Percentiles rank a stretch among this genome's conserved stretches.
phyloP scores from a whole-genome alignment of 1,139 yeast genomes.

The Meyerozyma smithsonii region DNA sequence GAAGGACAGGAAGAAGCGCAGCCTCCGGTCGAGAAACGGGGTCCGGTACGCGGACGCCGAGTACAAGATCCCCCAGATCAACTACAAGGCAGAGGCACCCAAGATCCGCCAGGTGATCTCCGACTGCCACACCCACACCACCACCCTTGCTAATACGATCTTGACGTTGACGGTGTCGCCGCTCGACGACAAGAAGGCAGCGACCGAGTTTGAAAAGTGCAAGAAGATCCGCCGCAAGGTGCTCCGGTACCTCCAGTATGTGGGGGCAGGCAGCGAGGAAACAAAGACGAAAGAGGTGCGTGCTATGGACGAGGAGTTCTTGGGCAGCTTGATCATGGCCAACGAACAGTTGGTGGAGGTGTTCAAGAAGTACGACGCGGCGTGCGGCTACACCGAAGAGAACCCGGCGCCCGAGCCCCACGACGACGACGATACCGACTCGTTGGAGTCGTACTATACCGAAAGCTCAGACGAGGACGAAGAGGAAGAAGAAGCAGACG shows the following conservation, averaged over 20 bases:
- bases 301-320: conserved; percentile 63
- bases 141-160: conserved; percentile 64
- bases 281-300: conserved; percentile 26
- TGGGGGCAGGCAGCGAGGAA: conserved; percentile 48
- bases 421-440: conserved; percentile 22
- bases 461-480: conserved; percentile 37
- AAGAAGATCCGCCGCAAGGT: conserved; percentile 72
- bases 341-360: conserved; percentile 83
- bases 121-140: conserved; percentile 70
- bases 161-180: conserved; percentile 56
- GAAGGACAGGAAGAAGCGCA: conserved; percentile 9
- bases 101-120: conserved; percentile 66
- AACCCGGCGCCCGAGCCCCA: conserved; percentile 35
- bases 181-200: conserved; percentile 55
- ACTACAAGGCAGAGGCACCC: conserved; percentile 69
- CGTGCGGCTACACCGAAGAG: conserved; percentile 33
- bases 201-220: conserved; percentile 65
- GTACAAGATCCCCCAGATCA: conserved; percentile 63
- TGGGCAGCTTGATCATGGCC: conserved; percentile 81
- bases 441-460: conserved; percentile 41
- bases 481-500: conserved; percentile 32
- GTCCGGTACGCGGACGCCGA: conserved; percentile 47
- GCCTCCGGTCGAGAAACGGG: conserved; percentile 14
- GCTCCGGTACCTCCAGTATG: conserved; percentile 74
- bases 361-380: conserved; percentile 58